Evolutionary conservation across 352 stramenopile genomes (phyloP).

Genomic region (Pythium phragmiticola): DNA sequence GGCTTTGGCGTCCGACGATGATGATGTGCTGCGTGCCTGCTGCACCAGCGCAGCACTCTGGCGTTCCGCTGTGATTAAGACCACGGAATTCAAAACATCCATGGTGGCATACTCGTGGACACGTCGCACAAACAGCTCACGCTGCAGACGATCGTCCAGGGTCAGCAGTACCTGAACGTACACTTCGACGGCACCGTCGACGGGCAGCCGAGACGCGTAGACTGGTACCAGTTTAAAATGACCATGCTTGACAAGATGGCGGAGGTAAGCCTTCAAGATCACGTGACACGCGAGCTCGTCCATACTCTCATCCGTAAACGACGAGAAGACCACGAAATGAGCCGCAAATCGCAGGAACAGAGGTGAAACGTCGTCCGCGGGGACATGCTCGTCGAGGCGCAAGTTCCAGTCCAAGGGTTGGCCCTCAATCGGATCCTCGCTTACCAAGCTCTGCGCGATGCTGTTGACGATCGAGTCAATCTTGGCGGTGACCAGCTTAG

Average conservation of each 20-base stretch:
- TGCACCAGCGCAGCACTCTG: conserved; percentile 39
- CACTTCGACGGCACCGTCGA: conserved; percentile 54
- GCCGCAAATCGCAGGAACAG: conserved; percentile 74
- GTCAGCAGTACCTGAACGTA: conserved; percentile 73
- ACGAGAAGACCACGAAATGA: conserved; percentile 77
- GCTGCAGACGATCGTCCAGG: conserved; percentile 62
- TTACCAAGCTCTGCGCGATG: conserved; percentile 57
- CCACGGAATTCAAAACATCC: conserved; percentile 59
- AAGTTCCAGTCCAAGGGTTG: conserved; percentile 69
- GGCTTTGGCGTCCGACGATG: conserved; percentile 22
- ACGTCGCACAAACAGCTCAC: conserved; percentile 63
- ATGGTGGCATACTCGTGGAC: conserved; percentile 67
- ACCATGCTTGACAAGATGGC: conserved; percentile 74
- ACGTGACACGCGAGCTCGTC: conserved; percentile 66
- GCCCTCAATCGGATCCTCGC: conserved; percentile 23
- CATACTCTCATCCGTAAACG: conserved; percentile 65
- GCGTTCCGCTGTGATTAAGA: conserved; percentile 54
- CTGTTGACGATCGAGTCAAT: conserved; percentile 75
- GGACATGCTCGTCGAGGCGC: conserved; percentile 37
- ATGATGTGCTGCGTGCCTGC: conserved; percentile 5
- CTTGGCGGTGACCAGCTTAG: conserved; percentile 74
- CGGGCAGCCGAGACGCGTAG: conserved; percentile 67
- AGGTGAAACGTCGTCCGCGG: conserved; percentile 49
- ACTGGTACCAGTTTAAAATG: conserved; percentile 76
- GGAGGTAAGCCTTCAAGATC: conserved; percentile 83